Evolutionary conservation across 2,329 filamentous ascomycete genomes (phyloP), one percentile per base, ranked within the genome.

Genomic region (Pseudomassariella vexata): DNA sequence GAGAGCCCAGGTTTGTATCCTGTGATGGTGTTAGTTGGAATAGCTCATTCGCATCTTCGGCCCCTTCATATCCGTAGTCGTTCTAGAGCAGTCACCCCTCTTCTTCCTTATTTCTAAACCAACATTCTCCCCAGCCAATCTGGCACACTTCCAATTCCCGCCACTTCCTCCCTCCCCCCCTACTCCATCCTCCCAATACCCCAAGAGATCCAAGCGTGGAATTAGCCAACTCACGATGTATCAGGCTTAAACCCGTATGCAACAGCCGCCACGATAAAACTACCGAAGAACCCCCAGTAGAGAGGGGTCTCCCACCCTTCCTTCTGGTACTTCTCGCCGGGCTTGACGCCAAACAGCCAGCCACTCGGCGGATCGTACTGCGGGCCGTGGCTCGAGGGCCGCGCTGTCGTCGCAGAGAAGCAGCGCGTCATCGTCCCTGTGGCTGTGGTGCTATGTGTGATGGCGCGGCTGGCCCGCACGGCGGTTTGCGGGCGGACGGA

Each of bases 1-100:
- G 25, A 98, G 79, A 42, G 92, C 92, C 92, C 92, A 98, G 34
- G 90, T 96, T 71, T 96, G 92, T 78, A 98, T 95, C 62, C 92
- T 98, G 51, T 39, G 36, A 12, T 32, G 18, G 12, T 15, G 44
- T 62, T 48, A 60, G 55, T n/a, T n/a, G n/a, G n/a, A n/a, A n/a
- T n/a, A n/a, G n/a, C n/a, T n/a, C n/a, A n/a, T n/a, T n/a, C n/a
- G n/a, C n/a, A n/a, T n/a, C n/a, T n/a, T n/a, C n/a, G n/a, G n/a
- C n/a, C n/a, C n/a, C n/a, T n/a, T n/a, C n/a, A n/a, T n/a, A n/a
- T n/a, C n/a, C n/a, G n/a, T n/a, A n/a, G n/a, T n/a, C n/a, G n/a
- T n/a, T n/a, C n/a, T n/a, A n/a, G n/a, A n/a, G n/a, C n/a, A n/a
- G n/a, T n/a, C n/a, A n/a, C n/a, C n/a, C n/a, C n/a, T n/a, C n/a